Conservation (phyloP, 169 alveolate genomes). For the Theileria annulata region DNA sequence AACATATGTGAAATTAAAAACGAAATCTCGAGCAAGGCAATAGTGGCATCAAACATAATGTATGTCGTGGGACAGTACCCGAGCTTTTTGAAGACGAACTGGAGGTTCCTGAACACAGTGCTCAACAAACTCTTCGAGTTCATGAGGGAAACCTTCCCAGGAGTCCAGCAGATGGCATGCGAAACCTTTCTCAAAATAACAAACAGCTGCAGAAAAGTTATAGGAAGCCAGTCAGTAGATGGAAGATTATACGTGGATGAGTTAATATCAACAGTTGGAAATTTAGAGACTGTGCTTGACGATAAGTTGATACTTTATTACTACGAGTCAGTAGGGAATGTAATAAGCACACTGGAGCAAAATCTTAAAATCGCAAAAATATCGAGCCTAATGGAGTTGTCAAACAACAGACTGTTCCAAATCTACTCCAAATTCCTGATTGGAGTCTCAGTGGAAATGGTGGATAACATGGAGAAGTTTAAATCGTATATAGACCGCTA, state of each 20-base stretch:
- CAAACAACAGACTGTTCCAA: conserved; percentile 47
- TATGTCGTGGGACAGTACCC: conserved; percentile 99
- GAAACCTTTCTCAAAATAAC: conserved; percentile 94
- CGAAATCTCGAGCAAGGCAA: conserved; percentile 98
- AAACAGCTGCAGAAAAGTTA: conserved; percentile 86
- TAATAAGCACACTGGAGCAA: conserved; percentile 46
- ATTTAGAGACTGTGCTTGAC: conserved; percentile 77
- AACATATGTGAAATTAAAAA: conserved; percentile 95
- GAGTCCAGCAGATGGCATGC: conserved; percentile 98
- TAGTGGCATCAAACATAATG: conserved; percentile 96
- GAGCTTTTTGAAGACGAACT: conserved; percentile 92
- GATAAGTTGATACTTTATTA: conserved; percentile 60
- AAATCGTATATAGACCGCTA: conserved; percentile 25
- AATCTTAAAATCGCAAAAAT: conserved; percentile 10
- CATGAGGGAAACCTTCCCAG: conserved; percentile 98
- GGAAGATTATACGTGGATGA: conserved; percentile 45
- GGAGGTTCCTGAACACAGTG: conserved; percentile 97
- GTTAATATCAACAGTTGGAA: conserved; percentile 47
- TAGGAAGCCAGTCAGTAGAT: conserved; percentile 31
- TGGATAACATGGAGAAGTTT: conserved; percentile 26
- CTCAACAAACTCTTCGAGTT: conserved; percentile 97
- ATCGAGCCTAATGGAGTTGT: conserved; percentile 36
- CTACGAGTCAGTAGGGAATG: conserved; percentile 70
- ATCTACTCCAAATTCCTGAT: conserved; percentile 11
- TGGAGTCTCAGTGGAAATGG: conserved; percentile 6